Percentiles rank a stretch among this genome's conserved stretches.
phyloP scores from a whole-genome alignment of 305 asterid genomes.

The Fraxinus platypoda region DNA sequence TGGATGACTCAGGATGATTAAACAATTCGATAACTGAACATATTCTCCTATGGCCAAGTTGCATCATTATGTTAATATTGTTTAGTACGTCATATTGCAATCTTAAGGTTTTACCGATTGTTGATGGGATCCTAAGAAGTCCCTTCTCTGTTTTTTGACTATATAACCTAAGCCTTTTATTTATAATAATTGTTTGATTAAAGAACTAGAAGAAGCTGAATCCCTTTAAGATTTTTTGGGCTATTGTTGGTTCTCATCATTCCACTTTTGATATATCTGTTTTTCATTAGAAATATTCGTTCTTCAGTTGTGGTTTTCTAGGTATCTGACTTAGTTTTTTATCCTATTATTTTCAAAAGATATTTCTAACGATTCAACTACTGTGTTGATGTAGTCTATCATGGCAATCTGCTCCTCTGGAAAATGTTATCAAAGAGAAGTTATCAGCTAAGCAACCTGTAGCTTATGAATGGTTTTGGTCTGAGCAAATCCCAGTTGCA shows the following conservation, averaged over 20 bases:
- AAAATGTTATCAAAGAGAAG: slow-evolving; percentile 71
- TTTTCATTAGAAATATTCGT: slow-evolving; percentile 10
- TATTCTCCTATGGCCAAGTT: background rate
- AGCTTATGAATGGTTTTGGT: slow-evolving; percentile 84
- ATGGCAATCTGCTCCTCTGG: slow-evolving; percentile 83
- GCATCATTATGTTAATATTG: background rate
- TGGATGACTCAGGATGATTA: background rate
- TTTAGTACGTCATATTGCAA: background rate
- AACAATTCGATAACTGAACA: background rate
- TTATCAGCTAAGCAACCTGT: slow-evolving; percentile 74
- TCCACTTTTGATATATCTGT: slow-evolving; percentile 4
- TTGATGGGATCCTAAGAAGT: background rate
- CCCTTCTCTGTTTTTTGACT: slow-evolving; percentile 7
- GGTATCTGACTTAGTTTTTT: slow-evolving; percentile 15
- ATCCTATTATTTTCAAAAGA: slow-evolving; percentile 8
- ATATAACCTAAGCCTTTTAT: slow-evolving; percentile 18
- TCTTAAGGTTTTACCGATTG: background rate
- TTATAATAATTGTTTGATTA: slow-evolving; percentile 1
- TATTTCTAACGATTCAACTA: slow-evolving; percentile 21
- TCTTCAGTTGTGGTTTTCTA: background rate
- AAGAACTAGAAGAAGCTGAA: slow-evolving; percentile 12
- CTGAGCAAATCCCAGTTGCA: slow-evolving; percentile 76
- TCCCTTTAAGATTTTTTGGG: slow-evolving; percentile 6
- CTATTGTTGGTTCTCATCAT: slow-evolving; percentile 5
- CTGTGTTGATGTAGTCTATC: slow-evolving; percentile 55